Evolutionary conservation across 371 early-diverging fungal genomes (phyloP).

Genomic region (Zychaea mexicana): DNA sequence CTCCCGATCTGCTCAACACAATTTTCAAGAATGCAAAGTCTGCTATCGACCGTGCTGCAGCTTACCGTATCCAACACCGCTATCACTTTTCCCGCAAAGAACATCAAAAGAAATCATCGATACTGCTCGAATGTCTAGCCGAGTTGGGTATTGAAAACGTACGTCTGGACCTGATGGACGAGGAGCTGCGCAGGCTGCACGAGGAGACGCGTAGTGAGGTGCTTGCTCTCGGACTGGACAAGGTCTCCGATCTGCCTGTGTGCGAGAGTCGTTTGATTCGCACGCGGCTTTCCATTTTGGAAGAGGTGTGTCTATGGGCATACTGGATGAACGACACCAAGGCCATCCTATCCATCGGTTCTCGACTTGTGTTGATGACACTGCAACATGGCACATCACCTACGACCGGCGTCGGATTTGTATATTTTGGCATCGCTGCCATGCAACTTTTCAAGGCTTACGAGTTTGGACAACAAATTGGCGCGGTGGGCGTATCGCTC

Average conservation of each 20-base stretch:
- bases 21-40: constrained; percentile 40
- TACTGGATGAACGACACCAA: constrained; percentile 40
- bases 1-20: constrained; percentile 22
- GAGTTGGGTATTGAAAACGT: constrained; percentile 45
- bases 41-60: constrained; percentile 47
- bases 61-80: constrained; percentile 44
- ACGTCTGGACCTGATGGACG: constrained; percentile 20
- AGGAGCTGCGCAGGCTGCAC: constrained; percentile 29
- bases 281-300: constrained; percentile 40
- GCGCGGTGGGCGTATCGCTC: constrained; percentile 38
- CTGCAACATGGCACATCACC: constrained; percentile 41
- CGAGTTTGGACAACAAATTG: constrained; percentile 44
- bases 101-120: constrained; percentile 30
- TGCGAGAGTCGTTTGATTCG: constrained; percentile 44
- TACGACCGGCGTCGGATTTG: constrained; percentile 47
- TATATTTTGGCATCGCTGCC: constrained; percentile 46
- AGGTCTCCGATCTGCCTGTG: constrained; percentile 31
- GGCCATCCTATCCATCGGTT: constrained; percentile 33
- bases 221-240: constrained; percentile 29
- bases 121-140: constrained; percentile 37
- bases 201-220: constrained; percentile 34
- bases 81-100: constrained; percentile 39
- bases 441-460: constrained; percentile 44
- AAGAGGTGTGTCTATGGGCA: constrained; percentile 49
- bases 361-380: constrained; percentile 33